These are phyloP conservation scores for Sonneratia alba DNA, from an alignment of 345 rosid species.

Conservation along the genomic window DNA sequence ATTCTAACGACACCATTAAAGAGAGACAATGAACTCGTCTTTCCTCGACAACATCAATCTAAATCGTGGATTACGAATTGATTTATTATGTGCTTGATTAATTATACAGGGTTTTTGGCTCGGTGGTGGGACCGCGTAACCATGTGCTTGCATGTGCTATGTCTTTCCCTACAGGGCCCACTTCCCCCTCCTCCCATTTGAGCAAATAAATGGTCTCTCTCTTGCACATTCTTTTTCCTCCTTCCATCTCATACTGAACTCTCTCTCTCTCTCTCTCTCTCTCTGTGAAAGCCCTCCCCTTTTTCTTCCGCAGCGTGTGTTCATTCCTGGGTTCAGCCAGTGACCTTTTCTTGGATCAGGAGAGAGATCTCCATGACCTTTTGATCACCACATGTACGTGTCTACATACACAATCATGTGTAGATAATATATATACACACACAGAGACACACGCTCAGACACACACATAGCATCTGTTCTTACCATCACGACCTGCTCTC, in stretches of 20 bases:
- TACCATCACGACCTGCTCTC: background rate
- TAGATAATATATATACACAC: background rate
- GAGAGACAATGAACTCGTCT: background rate
- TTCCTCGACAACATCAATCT: conserved; percentile 2
- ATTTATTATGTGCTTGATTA: background rate
- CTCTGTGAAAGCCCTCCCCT: background rate
- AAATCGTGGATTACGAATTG: background rate
- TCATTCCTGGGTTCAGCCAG: conserved; percentile 33
- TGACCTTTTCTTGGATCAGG: background rate
- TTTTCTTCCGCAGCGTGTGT: background rate
- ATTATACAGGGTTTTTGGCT: no score
- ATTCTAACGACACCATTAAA: background rate
- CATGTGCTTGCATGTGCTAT: conserved; percentile 99
- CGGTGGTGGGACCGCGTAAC: conserved; percentile 39
- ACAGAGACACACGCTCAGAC: background rate
- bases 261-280: background rate
- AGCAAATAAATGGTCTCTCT: conserved; percentile 41
- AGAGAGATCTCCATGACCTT: background rate
- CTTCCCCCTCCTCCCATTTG: conserved; percentile 17
- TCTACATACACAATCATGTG: background rate
- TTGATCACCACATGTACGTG: conserved; percentile 8
- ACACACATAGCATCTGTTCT: background rate
- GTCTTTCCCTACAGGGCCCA: conserved; percentile 70
- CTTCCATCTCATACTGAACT: background rate
- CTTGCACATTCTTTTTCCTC: conserved; percentile 8